Evolutionary conservation across 140 eudicot species (phyloP), one percentile per base, ranked within the genome.

Genomic region (Oenanthe javanica): DNA sequence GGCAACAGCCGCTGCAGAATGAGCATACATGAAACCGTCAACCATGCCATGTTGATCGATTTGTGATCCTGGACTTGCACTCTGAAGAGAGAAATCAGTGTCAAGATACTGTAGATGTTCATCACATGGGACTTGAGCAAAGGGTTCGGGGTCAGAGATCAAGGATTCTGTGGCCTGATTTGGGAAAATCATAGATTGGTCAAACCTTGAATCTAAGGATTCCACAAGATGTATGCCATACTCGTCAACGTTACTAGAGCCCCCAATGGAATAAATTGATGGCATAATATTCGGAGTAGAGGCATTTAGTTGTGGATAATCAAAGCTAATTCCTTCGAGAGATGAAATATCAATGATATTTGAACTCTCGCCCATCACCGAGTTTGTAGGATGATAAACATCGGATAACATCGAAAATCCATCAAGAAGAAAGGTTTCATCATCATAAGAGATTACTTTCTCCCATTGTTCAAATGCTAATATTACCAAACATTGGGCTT

Each of bases 401-500:
- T 84, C 84, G 18, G 93, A 82, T 63, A 87, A 78, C 79, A 79
- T 79, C 38, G 89, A 80, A 57, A 83, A 67, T 71, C 85, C 85
- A 47, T 89, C 80, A 45, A 85, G 76, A 59, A 89, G 90, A 80
- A 91, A 88, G 36, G 89, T 78, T 77, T 87, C 88, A 63, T 91
- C 96, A 38, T 93, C 96, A 27, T 87, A 89, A 11, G 89, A 57
- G 73, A 82, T 46, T 5, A 90, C 87, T 80, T 87, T 80, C 11
- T 84, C 93, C 79, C 74, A 85, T 82, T 91, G 83, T 82, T 81
- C 87, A 72, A 83, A 92, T 19, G 97, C 93, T 64, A 86, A 83
- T 61, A 87, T 82, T 31, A 91, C 96, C 88, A 87, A 54, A 79
- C 86, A 86, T 69, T 77, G 91, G 38, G 99, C 93, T 55, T 89